Conservation (phyloP, 169 alveolate genomes). For the Plasmodium blacklocki region DNA sequence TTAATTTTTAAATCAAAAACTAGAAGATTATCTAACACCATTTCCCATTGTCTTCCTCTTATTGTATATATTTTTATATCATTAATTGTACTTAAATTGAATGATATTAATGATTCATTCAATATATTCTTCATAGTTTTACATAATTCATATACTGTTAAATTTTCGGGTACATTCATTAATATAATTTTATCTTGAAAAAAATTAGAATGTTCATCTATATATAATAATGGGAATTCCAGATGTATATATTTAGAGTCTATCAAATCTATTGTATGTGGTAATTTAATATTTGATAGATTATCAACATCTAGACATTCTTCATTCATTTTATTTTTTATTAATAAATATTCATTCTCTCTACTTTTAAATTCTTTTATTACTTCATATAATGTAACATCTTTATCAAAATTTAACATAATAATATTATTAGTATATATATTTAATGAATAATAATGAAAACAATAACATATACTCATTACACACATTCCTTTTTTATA, state of each 20-base stretch:
- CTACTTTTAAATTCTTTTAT: conserved; percentile 24
- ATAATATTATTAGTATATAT: conserved; percentile 29
- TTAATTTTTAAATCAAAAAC: conserved; percentile 35
- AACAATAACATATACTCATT: conserved; percentile 16
- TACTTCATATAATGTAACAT: conserved; percentile 31
- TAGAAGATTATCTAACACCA: conserved; percentile 9
- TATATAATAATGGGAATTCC: conserved; percentile 62
- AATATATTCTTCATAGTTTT: conserved; percentile 25
- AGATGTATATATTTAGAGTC: conserved; percentile 30
- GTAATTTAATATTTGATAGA: conserved; percentile 32
- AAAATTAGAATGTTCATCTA: conserved; percentile 42
- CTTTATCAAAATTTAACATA: conserved; percentile 30
- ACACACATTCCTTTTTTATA: conserved; percentile 41
- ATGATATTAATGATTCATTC: conserved; percentile 19
- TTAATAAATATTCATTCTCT: conserved; percentile 30
- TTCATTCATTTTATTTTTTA: conserved; percentile 55
- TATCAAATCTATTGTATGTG: conserved; percentile 21
- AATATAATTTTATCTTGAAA: conserved; percentile 38
- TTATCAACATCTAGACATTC: conserved; percentile 46
- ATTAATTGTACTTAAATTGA: conserved; percentile 5
- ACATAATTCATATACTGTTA: conserved; percentile 21
- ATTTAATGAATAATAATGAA: conserved; percentile 42
- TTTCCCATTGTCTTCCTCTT: conserved; percentile 40
- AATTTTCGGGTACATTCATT: conserved; percentile 56
- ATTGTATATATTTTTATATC: conserved; percentile 42